A percentile compares a stretch with the other conserved stretches of the same genome.
Conservation (phyloP, 2,329 filamentous ascomycete genomes). For the Trichocomaceae sp. region DNA sequence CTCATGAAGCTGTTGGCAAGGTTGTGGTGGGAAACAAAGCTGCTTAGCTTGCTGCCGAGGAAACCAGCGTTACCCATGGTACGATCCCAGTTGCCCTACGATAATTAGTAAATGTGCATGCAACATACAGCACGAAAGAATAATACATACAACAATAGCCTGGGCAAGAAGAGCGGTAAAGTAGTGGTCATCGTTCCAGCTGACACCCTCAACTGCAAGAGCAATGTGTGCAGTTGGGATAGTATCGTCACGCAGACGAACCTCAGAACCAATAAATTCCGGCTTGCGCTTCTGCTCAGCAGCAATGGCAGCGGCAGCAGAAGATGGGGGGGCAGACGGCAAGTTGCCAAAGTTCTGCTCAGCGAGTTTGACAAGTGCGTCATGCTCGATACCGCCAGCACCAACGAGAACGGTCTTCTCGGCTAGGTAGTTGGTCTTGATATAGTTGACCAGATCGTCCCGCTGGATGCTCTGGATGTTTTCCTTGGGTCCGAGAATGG, state of each 20-base stretch:
- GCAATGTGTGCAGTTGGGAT: constrained; percentile 96
- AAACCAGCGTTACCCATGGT: constrained; percentile 96
- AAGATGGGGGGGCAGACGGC: constrained; percentile 67
- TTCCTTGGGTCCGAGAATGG: constrained; percentile 93
- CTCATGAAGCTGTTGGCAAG: constrained; percentile 99
- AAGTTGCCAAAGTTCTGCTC: constrained; percentile 89
- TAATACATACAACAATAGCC: constrained; percentile 63
- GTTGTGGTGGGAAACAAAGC: constrained; percentile 86
- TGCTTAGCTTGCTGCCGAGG: constrained; percentile 96
- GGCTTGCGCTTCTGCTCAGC: constrained; percentile 77
- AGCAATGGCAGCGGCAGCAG: constrained; percentile 62
- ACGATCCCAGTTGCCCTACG: constrained; percentile 89
- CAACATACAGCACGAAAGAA: not conserved
- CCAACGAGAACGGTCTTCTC: constrained; percentile 99
- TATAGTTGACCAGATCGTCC: constrained; percentile 87
- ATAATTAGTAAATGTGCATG: not conserved
- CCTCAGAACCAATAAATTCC: constrained; percentile 93
- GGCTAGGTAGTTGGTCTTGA: constrained; percentile 99
- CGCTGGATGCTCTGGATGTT: constrained; percentile 96
- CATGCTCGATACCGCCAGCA: constrained; percentile 87
- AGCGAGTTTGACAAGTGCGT: constrained; percentile 88
- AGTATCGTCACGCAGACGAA: constrained; percentile 91
- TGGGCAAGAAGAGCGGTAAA: constrained; percentile 96
- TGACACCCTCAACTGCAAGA: constrained; percentile 97
- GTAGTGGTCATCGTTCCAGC: constrained; percentile 99